Base-by-base conservation (phyloP, 805 yeast genomes). In the Lipomyces starkeyi region DNA sequence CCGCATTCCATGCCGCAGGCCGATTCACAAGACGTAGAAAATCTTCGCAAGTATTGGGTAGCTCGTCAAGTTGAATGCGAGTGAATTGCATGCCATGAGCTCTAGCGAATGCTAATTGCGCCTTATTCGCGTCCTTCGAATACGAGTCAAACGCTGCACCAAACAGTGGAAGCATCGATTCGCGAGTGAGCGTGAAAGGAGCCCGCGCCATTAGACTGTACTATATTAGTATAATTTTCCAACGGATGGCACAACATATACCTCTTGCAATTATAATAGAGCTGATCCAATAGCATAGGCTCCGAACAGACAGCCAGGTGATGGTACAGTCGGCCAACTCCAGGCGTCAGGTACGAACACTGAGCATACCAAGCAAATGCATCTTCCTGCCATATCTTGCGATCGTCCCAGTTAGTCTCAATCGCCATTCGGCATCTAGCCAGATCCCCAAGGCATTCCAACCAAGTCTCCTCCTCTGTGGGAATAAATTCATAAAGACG, bases 361-460 rank as follows among this genome's bases (percentile, higher is more conserved):
- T 65, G 56, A 6, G 62, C 58, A 52, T 70, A 70, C 72, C 72
- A 67, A 55, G 49, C 60, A 32, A 57, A 57, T 17, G 71, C 71
- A 17, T 43, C 56, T 9, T 49, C 62, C n/a, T 58, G 58, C 72
- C 73, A 70, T 4, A 25, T 14, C 49, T 55, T 32, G 11, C 47
- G 34, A 17, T 32, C 63, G 13, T 54, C 49, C n/a, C n/a, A 14
- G 22, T 64, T 58, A 13, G 37, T 25, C 54, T 63, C 69, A 20
- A 69, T 34, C 3, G 64, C 63, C 71, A 62, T 59, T 9, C 66
- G 27, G 49, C 63, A 68, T 11, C 60, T 34, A 34, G 69, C 59
- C 37, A 70, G 62, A 34, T 70, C 73, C 14, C 73, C 73, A 13
- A 70, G 60, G 22, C 37, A 62, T 27, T 70, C 73, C 20, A 63